Conservation (phyloP, 176 grass and related monocot genomes). For the Pontederia paniculata region DNA sequence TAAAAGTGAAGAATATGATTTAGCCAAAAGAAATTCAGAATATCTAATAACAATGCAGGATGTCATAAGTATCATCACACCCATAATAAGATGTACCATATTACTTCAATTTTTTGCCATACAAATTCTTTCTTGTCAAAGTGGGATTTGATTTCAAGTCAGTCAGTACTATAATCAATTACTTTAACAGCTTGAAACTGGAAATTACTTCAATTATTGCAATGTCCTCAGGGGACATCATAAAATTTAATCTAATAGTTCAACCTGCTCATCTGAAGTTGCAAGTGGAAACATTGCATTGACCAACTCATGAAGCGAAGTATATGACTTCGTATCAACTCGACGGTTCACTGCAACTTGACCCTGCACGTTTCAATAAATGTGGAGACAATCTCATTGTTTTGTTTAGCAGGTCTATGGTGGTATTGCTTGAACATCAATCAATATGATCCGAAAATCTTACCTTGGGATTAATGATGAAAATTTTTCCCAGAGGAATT, state of each 20-base stretch:
- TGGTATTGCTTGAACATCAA: neutral
- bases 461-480: constrained; percentile 94
- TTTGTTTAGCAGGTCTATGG: neutral
- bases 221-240: neutral
- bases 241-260: constrained; percentile 1
- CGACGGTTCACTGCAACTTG: constrained; percentile 75
- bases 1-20: constrained; percentile 13
- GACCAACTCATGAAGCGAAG: constrained; percentile 74
- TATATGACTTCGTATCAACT: constrained; percentile 77
- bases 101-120: too few relatives aligned
- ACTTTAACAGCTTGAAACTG: neutral
- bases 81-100: too few relatives aligned
- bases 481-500: constrained; percentile 85
- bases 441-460: neutral
- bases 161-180: neutral
- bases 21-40: neutral
- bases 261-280: constrained; percentile 61
- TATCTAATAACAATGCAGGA: neutral
- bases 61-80: too few relatives aligned
- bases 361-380: constrained; percentile 33
- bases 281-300: constrained; percentile 86
- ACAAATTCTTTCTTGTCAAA: too few relatives aligned
- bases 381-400: neutral
- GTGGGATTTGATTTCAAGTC: too few relatives aligned
- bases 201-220: neutral